Base-by-base conservation (phyloP, 164 flowering plant genomes). In the Buxus sempervirens region DNA sequence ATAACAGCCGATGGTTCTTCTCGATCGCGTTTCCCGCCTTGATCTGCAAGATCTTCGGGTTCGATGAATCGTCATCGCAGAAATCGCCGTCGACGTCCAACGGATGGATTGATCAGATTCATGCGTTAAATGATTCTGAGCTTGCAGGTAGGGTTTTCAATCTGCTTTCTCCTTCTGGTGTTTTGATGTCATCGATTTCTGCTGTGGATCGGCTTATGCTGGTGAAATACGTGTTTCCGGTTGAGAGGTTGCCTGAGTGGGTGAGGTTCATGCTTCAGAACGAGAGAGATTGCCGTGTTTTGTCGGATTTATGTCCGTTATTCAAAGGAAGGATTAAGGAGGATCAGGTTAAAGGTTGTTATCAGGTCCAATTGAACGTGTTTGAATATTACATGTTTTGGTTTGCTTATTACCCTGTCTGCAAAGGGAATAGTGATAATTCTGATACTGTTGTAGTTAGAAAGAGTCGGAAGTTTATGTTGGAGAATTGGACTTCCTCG, bases 361-460 rank as follows among this genome's bases (percentile, higher is more conserved):
- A 60, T 67, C 91, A 88, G 70, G 72, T 90, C 64, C 87, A 83
- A 38, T 76, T 93, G 83, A 88, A 89, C 76, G 88, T 93, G 58
- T 88, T 93, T 60, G 93, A 90, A 71, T 93, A 90, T 72, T 93
- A 80, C 66, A 69, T 90, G 82, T 90, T 93, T 53, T 93, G 98
- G 96, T 93, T 90, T 75, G 93, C 92, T 14, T 93, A 90, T 75
- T 93, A 84, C 67, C 96, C 96, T 25, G 86, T 93, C 71, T 88
- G 87, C 68, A 82, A 73, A 70, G 92, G 90, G n/a, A 85, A 74
- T 38, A 62, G 56, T 60, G 90, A 82, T 71, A 76, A 65, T 74
- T 42, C 66, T 0, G 70, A 68, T 28, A 48, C 65, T 0, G 76
- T 59, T 19, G 76, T 76, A 0, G 68, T 65, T 28, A 72, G 63